Evolutionary conservation across 192 early-diverging fungal species (phyloP).

Genomic region (Coemansia sp.): DNA sequence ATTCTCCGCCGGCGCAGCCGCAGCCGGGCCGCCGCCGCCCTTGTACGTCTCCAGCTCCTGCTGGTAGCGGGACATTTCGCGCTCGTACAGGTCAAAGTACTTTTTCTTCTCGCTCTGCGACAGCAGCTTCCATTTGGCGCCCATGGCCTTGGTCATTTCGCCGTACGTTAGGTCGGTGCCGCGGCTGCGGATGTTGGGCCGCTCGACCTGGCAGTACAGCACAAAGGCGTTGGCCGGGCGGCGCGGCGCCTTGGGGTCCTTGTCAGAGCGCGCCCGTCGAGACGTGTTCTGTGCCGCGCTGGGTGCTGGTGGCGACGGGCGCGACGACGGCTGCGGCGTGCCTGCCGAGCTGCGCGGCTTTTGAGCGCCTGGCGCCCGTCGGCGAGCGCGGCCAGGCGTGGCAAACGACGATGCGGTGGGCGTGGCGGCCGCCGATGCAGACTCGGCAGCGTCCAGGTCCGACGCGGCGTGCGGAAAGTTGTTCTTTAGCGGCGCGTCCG

Average conservation of each 20-base stretch:
- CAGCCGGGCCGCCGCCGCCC: slow-evolving; percentile 4
- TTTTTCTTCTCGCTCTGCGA: slow-evolving; percentile 36
- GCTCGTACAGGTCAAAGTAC: slow-evolving; percentile 47
- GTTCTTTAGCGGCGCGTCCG: slow-evolving; percentile 39
- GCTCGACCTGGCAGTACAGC: slow-evolving; percentile 49
- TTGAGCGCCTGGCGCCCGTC: slow-evolving; percentile 1
- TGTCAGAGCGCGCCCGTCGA: slow-evolving; percentile 26
- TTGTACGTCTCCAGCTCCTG: slow-evolving; percentile 44
- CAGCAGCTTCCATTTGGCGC: slow-evolving; percentile 48
- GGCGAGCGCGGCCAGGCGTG: slow-evolving; percentile 3
- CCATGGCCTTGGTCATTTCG: slow-evolving; percentile 50
- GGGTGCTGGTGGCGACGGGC: too few relatives aligned
- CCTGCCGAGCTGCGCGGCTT: slow-evolving; percentile 10
- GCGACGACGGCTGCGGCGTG: slow-evolving; percentile 28
- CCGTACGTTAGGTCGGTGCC: slow-evolving; percentile 33
- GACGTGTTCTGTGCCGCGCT: not conserved
- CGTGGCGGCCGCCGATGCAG: not conserved
- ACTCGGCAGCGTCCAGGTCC: slow-evolving; percentile 23
- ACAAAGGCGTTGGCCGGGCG: slow-evolving; percentile 53
- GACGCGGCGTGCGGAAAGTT: slow-evolving; percentile 30
- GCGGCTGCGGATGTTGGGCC: slow-evolving; percentile 38
- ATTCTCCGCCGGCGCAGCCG: too few relatives aligned
- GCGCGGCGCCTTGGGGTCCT: slow-evolving; percentile 50
- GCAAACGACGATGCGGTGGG: slow-evolving; percentile 3
- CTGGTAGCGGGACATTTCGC: slow-evolving; percentile 46